Conservation (phyloP, 2,329 filamentous ascomycete species). For the Beauveria caledonica region DNA sequence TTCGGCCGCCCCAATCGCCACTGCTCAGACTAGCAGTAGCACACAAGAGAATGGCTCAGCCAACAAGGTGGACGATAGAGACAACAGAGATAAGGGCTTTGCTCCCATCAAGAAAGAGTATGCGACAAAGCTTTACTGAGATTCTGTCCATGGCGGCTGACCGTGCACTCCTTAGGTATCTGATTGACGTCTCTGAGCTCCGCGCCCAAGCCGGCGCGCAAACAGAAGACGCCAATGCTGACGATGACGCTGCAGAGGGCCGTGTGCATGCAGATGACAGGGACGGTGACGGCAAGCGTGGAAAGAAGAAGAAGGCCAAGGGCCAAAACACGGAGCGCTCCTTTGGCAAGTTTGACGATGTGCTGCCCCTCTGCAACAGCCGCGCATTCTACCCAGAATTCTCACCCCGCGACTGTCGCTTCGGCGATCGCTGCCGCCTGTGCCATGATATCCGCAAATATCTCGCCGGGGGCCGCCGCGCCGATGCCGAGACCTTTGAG, state of each 20-base stretch:
- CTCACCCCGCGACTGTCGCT: slow-evolving; percentile 67
- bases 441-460: slow-evolving; percentile 83
- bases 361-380: slow-evolving; percentile 68
- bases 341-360: slow-evolving; percentile 74
- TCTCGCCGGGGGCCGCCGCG: slow-evolving; percentile 69
- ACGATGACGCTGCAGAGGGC: slow-evolving; percentile 43
- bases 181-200: slow-evolving; percentile 28
- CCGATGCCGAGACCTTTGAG: slow-evolving; percentile 67
- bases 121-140: slow-evolving; percentile 11
- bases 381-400: slow-evolving; percentile 68
- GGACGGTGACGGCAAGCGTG: slow-evolving; percentile 27
- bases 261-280: slow-evolving; percentile 36
- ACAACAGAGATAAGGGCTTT: slow-evolving; percentile 39
- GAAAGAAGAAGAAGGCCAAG: slow-evolving; percentile 42
- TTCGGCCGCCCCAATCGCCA: not conserved
- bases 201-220: slow-evolving; percentile 14
- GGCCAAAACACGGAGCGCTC: slow-evolving; percentile 73
- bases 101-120: slow-evolving; percentile 69
- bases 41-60: slow-evolving; percentile 16
- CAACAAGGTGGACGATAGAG: slow-evolving; percentile 14
- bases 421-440: slow-evolving; percentile 71
- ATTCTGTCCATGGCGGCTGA: not conserved
- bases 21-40: slow-evolving; percentile 3
- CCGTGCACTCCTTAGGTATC: slow-evolving; percentile 28
- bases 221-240: slow-evolving; percentile 21